Base-by-base conservation (phyloP, 2,329 filamentous ascomycete genomes). In the Diaporthe ilicicola region DNA sequence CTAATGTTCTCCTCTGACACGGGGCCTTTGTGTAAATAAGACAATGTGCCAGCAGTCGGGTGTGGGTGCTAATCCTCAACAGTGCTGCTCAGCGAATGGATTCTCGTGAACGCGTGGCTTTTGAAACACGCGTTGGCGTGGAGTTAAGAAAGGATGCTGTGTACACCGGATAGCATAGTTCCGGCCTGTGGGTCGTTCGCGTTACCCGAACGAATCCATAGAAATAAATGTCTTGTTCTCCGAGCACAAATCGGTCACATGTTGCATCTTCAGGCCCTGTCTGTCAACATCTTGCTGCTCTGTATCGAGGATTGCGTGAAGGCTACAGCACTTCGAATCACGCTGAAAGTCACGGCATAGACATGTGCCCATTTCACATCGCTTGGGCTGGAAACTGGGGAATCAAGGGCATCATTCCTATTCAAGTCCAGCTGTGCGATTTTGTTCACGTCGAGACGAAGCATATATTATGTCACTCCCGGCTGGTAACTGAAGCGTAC, bases 31-130 rank as follows among this genome's bases (percentile, higher is more conserved):
- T 29, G 59, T 64, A 7, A n/a, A 50, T 29, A 50, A 61, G 39
- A 32, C 29, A n/a, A n/a, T n/a, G n/a, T 37, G 12, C 27, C 42
- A 6, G n/a, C 44, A 19, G 24, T 34, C 42, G 59, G 6, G 12
- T 5, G 29, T n/a, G 46, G 59, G 42, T 37, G n/a, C 42, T 64
- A 44, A 10, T 48, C 29, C 29, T 64, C 29, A 19, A 34, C 44
- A 12, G 19, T 46, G 59, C 42, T 22, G 42, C 59, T 34, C 59
- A 64, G 59, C 59, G 59, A 64, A 64, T 64, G 59, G 12, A 64
- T 64, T 64, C n/a, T 50, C 59, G 44, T 32, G 9, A 34, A 32
- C 8, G 42, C 2, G 24, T 64, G 19, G 59, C 24, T 64, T 44
- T 64, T 64, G 59, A 64, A 50, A 64, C 59, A 37, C 29, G 6